These are phyloP conservation scores for Bonia amplexicaulis DNA, from an alignment of 176 grass and related monocot genomes.

Conservation along the genomic window DNA sequence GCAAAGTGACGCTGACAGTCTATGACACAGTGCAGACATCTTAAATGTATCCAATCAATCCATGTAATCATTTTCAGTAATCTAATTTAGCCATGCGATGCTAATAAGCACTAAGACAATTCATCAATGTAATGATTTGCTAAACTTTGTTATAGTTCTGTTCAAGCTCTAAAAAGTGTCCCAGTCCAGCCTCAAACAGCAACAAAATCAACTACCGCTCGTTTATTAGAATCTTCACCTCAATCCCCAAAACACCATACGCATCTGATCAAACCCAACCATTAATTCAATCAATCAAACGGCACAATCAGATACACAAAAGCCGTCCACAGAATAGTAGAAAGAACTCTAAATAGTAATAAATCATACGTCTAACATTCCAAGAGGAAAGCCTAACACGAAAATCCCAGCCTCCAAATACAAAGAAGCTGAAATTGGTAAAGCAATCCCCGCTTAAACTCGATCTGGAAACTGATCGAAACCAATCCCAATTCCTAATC, in stretches of 20 bases:
- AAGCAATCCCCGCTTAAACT: not conserved
- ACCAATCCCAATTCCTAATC: not conserved
- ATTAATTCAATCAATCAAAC: not conserved
- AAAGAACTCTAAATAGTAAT: not conserved
- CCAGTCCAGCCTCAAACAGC: not conserved
- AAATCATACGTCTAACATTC: not conserved
- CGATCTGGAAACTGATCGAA: not conserved
- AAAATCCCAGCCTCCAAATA: not conserved
- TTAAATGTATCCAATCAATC: constrained; percentile 9
- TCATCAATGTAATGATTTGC: not conserved
- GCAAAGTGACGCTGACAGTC: not conserved
- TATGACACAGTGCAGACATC: not conserved
- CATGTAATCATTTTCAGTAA: constrained; percentile 8
- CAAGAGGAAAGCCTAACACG: not conserved
- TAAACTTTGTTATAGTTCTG: not conserved
- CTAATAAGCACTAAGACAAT: not conserved
- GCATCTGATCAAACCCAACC: not conserved
- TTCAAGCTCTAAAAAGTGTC: not conserved
- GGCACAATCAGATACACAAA: not conserved
- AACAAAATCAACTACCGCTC: not conserved
- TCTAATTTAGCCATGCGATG: not conserved
- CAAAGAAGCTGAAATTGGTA: not conserved
- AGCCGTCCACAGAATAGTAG: not conserved
- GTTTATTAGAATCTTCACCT: not conserved
- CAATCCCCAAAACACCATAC: not conserved